Evolutionary conservation across 73 alveolate species (phyloP), one percentile per base, ranked within the genome.

Genomic region (Uronychia setigera): DNA sequence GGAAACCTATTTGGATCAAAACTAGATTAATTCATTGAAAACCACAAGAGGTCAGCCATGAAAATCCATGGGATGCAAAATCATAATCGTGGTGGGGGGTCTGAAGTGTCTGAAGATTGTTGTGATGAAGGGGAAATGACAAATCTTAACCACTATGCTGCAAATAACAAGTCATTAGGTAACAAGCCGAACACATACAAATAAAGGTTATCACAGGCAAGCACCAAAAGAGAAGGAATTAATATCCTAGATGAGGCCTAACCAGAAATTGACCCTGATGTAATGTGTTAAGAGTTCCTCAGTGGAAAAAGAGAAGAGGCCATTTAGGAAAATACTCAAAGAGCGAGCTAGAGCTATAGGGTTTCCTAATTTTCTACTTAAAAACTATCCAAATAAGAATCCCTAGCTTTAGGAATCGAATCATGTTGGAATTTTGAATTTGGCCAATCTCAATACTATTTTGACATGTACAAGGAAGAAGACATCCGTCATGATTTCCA

Each of bases 361-460:
- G 67, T 5, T 5, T 5, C 67, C n/a, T 46, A 5, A 19, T 46
- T 19, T 19, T 11, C 19, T 46, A 19, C 5, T 46, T 5, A 46
- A 19, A 46, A 19, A 19, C 67, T 46, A 19, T 46, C 67, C 67
- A 46, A 46, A 19, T 19, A 13, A 67, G 59, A 78, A 79, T 87
- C 88, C 32, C 79, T 86, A 13, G 35, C 33, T 14, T 26, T 59
- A 27, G 96, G 92, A 27, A 79, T 91, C 1, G 86, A 80, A 34
- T 31, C 57, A 26, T 60, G 83, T n/a, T 91, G 96, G 91, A 91
- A 91, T 77, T 86, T 91, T 78, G 76, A 91, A 32, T 81, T 91
- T 29, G 28, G 76, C 11, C 1, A 80, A 27, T 93, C 96, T 26
- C 30, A 35, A n/a, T 58, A 46, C 59, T 80, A 74, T 80, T 91